A percentile compares a stretch with the other conserved stretches of the same genome.
phyloP scores from a whole-genome alignment of 768 basidiomycete genomes.

The Psilocybe tampanensis region DNA sequence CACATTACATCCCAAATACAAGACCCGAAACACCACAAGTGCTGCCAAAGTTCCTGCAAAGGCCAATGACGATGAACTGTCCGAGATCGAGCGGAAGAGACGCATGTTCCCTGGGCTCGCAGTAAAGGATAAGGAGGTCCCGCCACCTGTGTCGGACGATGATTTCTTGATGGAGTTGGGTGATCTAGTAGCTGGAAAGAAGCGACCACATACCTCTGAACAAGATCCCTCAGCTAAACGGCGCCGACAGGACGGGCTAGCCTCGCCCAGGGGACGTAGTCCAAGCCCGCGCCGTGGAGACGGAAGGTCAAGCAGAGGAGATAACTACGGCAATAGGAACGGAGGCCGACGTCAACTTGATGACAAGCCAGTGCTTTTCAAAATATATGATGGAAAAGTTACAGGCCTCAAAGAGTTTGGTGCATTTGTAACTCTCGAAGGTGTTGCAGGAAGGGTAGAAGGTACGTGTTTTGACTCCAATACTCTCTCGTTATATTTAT shows the following conservation, averaged over 20 bases:
- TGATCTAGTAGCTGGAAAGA: slow-evolving; percentile 82
- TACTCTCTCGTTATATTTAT: neutral
- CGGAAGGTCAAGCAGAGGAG: slow-evolving; percentile 28
- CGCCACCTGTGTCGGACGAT: slow-evolving; percentile 67
- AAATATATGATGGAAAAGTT: slow-evolving; percentile 91
- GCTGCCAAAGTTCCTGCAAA: slow-evolving; percentile 37
- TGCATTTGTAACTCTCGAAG: slow-evolving; percentile 90
- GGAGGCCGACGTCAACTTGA: slow-evolving; percentile 56
- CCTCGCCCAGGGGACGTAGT: slow-evolving; percentile 52
- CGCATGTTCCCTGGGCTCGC: slow-evolving; percentile 92
- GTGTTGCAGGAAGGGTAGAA: slow-evolving; percentile 82
- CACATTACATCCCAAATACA: slow-evolving; percentile 94
- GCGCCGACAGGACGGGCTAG: slow-evolving; percentile 54
- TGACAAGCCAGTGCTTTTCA: slow-evolving; percentile 86
- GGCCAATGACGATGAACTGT: slow-evolving; percentile 35
- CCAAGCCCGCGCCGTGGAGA: slow-evolving; percentile 60
- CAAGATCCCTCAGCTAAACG: slow-evolving; percentile 59
- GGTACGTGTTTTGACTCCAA: slow-evolving; percentile 47
- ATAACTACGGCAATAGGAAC: slow-evolving; percentile 34
- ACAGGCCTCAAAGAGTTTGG: slow-evolving; percentile 93
- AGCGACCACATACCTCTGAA: slow-evolving; percentile 43
- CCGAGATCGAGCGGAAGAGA: slow-evolving; percentile 76
- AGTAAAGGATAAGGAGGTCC: slow-evolving; percentile 72
- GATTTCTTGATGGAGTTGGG: slow-evolving; percentile 87
- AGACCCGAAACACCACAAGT: slow-evolving; percentile 62